These are phyloP conservation scores for Mangifera indica DNA, from an alignment of 345 rosid genomes.

Conservation along the genomic window DNA sequence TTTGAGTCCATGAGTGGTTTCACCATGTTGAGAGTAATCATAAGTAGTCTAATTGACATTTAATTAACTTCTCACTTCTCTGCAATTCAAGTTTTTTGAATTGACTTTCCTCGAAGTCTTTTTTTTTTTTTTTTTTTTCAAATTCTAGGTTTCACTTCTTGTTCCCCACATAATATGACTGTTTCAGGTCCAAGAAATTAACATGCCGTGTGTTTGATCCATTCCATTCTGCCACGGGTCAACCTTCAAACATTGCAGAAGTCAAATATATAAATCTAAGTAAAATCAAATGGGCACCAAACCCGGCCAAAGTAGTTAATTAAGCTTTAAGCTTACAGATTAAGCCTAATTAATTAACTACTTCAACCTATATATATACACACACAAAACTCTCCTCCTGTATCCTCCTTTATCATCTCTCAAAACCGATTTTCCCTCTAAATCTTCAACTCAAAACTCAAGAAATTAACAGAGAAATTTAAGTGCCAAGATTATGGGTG, in stretches of 20 bases:
- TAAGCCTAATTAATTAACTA: neutral
- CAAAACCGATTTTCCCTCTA: neutral
- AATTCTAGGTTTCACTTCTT: neutral
- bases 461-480: neutral
- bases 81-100: too few relatives aligned
- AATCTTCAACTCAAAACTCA: slow-evolving; percentile 1
- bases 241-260: slow-evolving; percentile 12
- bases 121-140: too few relatives aligned
- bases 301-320: slow-evolving; percentile 3
- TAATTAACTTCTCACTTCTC: too few relatives aligned
- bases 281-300: neutral
- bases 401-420: neutral
- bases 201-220: slow-evolving; percentile 26
- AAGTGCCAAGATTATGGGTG: neutral
- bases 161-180: neutral
- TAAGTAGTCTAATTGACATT: too few relatives aligned
- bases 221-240: slow-evolving; percentile 21
- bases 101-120: too few relatives aligned
- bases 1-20: too few relatives aligned
- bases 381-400: neutral
- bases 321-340: too few relatives aligned
- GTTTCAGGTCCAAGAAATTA: slow-evolving; percentile 8
- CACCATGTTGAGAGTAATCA: too few relatives aligned
- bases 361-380: neutral
- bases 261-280: slow-evolving; percentile 17